Conservation (phyloP, 805 yeast species). For the Candida ovalis region DNA sequence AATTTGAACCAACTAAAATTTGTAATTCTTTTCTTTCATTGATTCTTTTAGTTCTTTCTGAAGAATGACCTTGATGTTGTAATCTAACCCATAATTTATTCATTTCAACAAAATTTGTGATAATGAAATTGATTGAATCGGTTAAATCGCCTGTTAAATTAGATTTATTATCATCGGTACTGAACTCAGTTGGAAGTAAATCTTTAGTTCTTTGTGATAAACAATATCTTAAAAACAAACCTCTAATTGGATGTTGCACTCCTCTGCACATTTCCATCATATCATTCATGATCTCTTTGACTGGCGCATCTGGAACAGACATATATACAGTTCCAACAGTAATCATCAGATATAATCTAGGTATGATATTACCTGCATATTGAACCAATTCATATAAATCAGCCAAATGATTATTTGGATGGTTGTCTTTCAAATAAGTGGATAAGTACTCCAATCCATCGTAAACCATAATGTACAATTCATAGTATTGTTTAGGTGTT, state of each 20-base stretch:
- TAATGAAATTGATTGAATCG: slow-evolving; percentile 73
- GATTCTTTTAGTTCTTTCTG: slow-evolving; percentile 69
- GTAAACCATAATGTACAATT: slow-evolving; percentile 75
- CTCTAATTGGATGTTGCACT: slow-evolving; percentile 92
- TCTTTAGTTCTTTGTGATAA: slow-evolving; percentile 79
- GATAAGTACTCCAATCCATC: slow-evolving; percentile 76
- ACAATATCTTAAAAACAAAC: slow-evolving; percentile 85
- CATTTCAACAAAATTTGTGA: slow-evolving; percentile 93
- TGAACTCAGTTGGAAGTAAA: slow-evolving; percentile 42
- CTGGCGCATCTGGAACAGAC: slow-evolving; percentile 73
- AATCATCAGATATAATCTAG: slow-evolving; percentile 89
- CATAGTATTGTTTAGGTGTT: slow-evolving; percentile 91
- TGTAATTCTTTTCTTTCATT: slow-evolving; percentile 85
- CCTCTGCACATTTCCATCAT: slow-evolving; percentile 98
- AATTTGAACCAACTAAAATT: slow-evolving; percentile 87
- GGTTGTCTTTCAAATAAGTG: slow-evolving; percentile 59
- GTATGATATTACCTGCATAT: slow-evolving; percentile 90
- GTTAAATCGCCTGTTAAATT: slow-evolving; percentile 38
- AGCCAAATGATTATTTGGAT: slow-evolving; percentile 69
- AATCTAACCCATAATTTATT: slow-evolving; percentile 95
- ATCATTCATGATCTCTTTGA: slow-evolving; percentile 84
- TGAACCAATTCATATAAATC: slow-evolving; percentile 94
- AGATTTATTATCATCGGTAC: slow-evolving; percentile 13
- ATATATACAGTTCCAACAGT: slow-evolving; percentile 91
- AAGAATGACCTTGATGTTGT: slow-evolving; percentile 92